Evolutionary conservation across 2,329 filamentous ascomycete species (phyloP).

Genomic region (Onygenales sp.): DNA sequence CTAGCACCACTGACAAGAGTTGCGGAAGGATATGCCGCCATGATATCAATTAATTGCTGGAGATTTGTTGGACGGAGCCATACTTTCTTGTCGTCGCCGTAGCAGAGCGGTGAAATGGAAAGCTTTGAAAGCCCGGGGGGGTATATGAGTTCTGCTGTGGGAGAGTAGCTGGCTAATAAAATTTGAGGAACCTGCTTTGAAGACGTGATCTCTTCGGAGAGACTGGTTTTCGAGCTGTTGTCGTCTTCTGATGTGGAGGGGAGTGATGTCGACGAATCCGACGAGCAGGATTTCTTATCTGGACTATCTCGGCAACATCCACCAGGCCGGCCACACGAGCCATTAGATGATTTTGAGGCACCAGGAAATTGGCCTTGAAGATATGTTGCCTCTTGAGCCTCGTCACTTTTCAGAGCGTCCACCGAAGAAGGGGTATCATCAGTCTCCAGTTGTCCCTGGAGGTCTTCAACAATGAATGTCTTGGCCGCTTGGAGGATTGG

Average conservation of each 20-base stretch:
- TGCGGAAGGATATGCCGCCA: slow-evolving; percentile 64
- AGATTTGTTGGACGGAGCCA: slow-evolving; percentile 77
- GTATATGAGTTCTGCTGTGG: slow-evolving; percentile 81
- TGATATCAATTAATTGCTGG: slow-evolving; percentile 73
- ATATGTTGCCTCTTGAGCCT: slow-evolving; percentile 39
- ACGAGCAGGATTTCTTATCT: slow-evolving; percentile 5
- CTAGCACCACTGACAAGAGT: slow-evolving; percentile 85
- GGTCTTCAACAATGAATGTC: slow-evolving; percentile 52
- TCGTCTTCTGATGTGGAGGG: neutral
- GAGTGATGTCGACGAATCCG: neutral
- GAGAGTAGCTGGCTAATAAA: slow-evolving; percentile 78
- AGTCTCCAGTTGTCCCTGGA: slow-evolving; percentile 41
- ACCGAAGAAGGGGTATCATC: slow-evolving; percentile 37
- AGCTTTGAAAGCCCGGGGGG: slow-evolving; percentile 69
- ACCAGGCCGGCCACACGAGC: slow-evolving; percentile 18
- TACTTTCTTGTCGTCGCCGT: slow-evolving; percentile 75
- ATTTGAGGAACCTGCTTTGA: slow-evolving; percentile 61
- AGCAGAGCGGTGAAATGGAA: slow-evolving; percentile 64
- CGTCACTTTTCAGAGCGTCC: slow-evolving; percentile 48
- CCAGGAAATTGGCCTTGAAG: slow-evolving; percentile 1
- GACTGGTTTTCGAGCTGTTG: slow-evolving; percentile 2
- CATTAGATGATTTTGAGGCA: neutral
- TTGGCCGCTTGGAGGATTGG: slow-evolving; percentile 80
- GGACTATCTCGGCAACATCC: slow-evolving; percentile 18
- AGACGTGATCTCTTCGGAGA: neutral